These are phyloP conservation scores for Umbelopsis vinacea DNA, from an alignment of 192 early-diverging fungal genomes.

Conservation along the genomic window DNA sequence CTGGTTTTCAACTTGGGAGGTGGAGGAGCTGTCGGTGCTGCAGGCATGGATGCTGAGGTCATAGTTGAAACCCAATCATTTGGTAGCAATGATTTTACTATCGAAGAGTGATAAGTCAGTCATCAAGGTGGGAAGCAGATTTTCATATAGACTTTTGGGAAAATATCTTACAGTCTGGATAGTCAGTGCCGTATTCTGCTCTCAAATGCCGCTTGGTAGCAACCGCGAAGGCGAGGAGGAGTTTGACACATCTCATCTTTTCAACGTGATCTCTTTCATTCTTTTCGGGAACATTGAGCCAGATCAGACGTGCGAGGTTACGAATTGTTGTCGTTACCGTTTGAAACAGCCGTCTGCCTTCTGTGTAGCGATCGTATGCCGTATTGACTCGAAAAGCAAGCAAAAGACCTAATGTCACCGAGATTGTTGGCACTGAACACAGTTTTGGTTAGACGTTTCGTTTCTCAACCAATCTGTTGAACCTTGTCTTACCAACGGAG, in stretches of 20 bases:
- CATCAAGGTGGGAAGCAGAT: background rate
- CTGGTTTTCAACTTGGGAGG: conserved; percentile 2
- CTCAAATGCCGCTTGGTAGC: conserved; percentile 66
- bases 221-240: conserved; percentile 59
- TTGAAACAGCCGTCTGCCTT: conserved; percentile 73
- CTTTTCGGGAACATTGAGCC: conserved; percentile 62
- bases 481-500: conserved; percentile 22
- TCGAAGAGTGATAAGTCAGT: background rate
- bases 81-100: conserved; percentile 32
- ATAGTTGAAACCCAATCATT: conserved; percentile 27
- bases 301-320: conserved; percentile 70
- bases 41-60: background rate
- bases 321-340: conserved; percentile 66
- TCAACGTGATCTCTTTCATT: conserved; percentile 52
- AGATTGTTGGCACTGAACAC: conserved; percentile 49
- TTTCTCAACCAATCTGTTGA: background rate
- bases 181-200: conserved; percentile 62
- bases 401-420: conserved; percentile 67
- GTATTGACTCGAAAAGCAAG: conserved; percentile 86
- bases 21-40: background rate
- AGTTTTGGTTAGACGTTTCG: background rate
- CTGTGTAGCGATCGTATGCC: conserved; percentile 75
- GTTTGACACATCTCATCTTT: conserved; percentile 56
- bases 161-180: conserved; percentile 48
- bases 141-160: background rate